phyloP scores from a whole-genome alignment of 2,329 filamentous ascomycete genomes.

The Phaeosphaeria sp. region DNA sequence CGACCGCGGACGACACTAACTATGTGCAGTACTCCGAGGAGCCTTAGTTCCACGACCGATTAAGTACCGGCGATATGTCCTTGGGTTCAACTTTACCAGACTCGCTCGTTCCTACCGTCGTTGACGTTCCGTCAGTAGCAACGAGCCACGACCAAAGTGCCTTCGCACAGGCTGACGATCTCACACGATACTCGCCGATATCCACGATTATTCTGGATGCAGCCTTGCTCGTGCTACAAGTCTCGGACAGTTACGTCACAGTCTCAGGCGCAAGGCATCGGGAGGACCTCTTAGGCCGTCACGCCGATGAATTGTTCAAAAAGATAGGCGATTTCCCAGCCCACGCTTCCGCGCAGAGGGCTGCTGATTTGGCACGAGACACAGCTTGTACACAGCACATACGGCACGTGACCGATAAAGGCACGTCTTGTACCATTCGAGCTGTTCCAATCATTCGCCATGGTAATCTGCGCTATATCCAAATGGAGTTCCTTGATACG shows the following conservation, averaged over 20 bases:
- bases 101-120: conserved; percentile 12
- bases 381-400: conserved; percentile 46
- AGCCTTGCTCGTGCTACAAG: conserved; percentile 62
- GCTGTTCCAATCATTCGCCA: conserved; percentile 54
- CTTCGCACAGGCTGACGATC: conserved; percentile 17
- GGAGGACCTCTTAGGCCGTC: conserved; percentile 45
- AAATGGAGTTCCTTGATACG: conserved; percentile 52
- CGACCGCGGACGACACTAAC: conserved; percentile 6
- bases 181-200: conserved; percentile 52
- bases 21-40: conserved; percentile 7
- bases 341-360: conserved; percentile 45
- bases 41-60: conserved; percentile 9
- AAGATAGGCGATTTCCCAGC: conserved; percentile 44
- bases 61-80: conserved; percentile 7
- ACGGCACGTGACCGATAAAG: conserved; percentile 34
- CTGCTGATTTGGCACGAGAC: conserved; percentile 47
- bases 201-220: conserved; percentile 39
- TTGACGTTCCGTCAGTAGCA: conserved; percentile 20
- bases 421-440: conserved; percentile 45
- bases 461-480: conserved; percentile 49
- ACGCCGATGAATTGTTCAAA: conserved; percentile 51
- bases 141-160: conserved; percentile 11
- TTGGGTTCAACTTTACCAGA: conserved; percentile 12
- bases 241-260: conserved; percentile 53
- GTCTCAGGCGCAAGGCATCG: conserved; percentile 41